Evolutionary conservation across 768 basidiomycete genomes (phyloP), one percentile per base, ranked within the genome.

Genomic region (Kwoniella mangroviensis): DNA sequence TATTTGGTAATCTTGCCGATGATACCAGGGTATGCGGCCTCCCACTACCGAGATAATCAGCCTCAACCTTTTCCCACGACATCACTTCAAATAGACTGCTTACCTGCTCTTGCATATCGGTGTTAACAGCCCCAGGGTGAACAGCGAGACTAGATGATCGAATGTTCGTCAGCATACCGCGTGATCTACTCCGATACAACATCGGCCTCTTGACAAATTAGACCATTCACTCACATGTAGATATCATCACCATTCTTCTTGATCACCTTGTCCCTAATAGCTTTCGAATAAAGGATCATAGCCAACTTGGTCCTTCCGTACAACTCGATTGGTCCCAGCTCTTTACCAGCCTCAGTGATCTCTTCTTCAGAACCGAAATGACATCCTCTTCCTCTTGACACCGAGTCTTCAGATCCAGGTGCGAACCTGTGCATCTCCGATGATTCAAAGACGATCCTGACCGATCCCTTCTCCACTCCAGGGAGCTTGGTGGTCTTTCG

Each of bases 281-380:
- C 71, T 69, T 82, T 85, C 65, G 79, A 75, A 75, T 84, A 85
- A 22, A 85, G 77, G 66, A 86, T 82, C 77, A 83, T 82, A 22
- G 85, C 84, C 65, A 85, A 82, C 72, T 86, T 85, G n/a, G 84
- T 82, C 63, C 85, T 84, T 5, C 82, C 84, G 73, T 84, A 84
- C 21, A 85, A 81, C 64, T 79, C 77, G 54, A 80, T 71, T 17
- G 81, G 78, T 55, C 81, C 77, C 61, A 84, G 68, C 40, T 73
- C 70, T 45, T 65, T 76, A 6, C 79, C 71, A 24, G 71, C 72
- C 68, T 84, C 79, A 56, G 80, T 84, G 71, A 86, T 79, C 78
- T 86, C 85, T 49, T 83, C 84, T 49, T 82, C 61, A 10, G 81
- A 82, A 2, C 79, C 78, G 75, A 86, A 85, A 69, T 80, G 72